These are phyloP conservation scores for Plantago rigida DNA, from an alignment of 305 asterid species.

Conservation along the genomic window DNA sequence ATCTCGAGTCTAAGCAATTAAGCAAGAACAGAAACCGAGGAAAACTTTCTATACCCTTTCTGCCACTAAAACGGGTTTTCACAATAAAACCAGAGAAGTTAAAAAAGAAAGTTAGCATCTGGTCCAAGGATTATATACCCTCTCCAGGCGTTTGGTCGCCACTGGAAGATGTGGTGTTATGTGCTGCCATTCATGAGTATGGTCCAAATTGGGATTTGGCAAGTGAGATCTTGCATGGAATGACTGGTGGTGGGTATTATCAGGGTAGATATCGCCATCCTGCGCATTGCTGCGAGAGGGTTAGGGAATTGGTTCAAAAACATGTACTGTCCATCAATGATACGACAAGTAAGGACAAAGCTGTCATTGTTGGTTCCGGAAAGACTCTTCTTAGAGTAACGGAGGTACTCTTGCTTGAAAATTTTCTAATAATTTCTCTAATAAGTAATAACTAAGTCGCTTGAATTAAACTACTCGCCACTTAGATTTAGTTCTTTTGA, in stretches of 20 bases:
- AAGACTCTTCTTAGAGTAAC: conserved; percentile 82
- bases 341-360: conserved; percentile 55
- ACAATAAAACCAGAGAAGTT: conserved; percentile 72
- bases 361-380: conserved; percentile 48
- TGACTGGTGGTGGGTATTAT: conserved; percentile 70
- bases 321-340: conserved; percentile 60
- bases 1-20: conserved; percentile 47
- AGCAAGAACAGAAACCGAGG: conserved; percentile 58
- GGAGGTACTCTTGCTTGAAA: conserved; percentile 50
- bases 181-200: conserved; percentile 77
- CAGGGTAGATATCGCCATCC: conserved; percentile 84
- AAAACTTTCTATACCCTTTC: conserved; percentile 47
- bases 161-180: conserved; percentile 73
- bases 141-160: conserved; percentile 78
- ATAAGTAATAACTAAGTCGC: too few relatives aligned
- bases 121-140: conserved; percentile 65
- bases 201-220: conserved; percentile 86
- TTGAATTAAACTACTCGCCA: too few relatives aligned
- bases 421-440: too few relatives aligned
- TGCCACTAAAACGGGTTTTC: conserved; percentile 65
- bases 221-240: conserved; percentile 70
- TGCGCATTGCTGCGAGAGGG: conserved; percentile 88
- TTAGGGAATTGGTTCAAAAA: conserved; percentile 79
- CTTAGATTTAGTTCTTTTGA: too few relatives aligned
- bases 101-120: conserved; percentile 57